Conservation (phyloP, 2,329 filamentous ascomycete species). For the Capronia epimyces region DNA sequence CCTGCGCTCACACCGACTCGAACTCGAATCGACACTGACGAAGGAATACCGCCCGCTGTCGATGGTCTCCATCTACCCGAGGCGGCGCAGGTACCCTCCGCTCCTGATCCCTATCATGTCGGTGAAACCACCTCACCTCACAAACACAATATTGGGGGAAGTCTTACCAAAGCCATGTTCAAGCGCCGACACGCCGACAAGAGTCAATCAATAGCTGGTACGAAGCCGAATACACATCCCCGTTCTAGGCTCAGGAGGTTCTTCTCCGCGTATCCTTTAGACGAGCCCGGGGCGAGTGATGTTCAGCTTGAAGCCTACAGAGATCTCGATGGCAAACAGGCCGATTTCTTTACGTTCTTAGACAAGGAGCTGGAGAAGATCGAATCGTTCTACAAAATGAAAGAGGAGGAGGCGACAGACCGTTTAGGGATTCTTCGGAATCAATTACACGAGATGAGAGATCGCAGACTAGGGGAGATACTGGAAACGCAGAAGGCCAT, state of each 20-base stretch:
- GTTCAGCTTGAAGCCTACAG: conserved; percentile 53
- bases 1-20: conserved; percentile 50
- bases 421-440: conserved; percentile 66
- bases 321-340: conserved; percentile 65
- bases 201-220: conserved; percentile 20
- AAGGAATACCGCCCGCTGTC: neutral
- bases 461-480: conserved; percentile 68
- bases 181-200: conserved; percentile 7
- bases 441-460: conserved; percentile 89
- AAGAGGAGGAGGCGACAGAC: conserved; percentile 76
- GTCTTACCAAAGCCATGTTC: conserved; percentile 19
- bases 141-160: conserved; percentile 11
- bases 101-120: conserved; percentile 22
- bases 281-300: conserved; percentile 41
- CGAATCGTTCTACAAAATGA: conserved; percentile 78
- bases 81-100: conserved; percentile 14
- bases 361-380: conserved; percentile 85
- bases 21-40: conserved; percentile 2
- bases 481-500: conserved; percentile 35
- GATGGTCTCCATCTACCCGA: conserved; percentile 12
- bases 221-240: conserved; percentile 30
- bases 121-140: conserved; percentile 11
- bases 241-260: conserved; percentile 39
- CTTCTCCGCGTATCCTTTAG: conserved; percentile 30
- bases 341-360: conserved; percentile 82